Percentiles rank a stretch among this genome's conserved stretches.
These are phyloP conservation scores for Leccinum broughii DNA, from an alignment of 768 basidiomycete species.

Conservation along the genomic window DNA sequence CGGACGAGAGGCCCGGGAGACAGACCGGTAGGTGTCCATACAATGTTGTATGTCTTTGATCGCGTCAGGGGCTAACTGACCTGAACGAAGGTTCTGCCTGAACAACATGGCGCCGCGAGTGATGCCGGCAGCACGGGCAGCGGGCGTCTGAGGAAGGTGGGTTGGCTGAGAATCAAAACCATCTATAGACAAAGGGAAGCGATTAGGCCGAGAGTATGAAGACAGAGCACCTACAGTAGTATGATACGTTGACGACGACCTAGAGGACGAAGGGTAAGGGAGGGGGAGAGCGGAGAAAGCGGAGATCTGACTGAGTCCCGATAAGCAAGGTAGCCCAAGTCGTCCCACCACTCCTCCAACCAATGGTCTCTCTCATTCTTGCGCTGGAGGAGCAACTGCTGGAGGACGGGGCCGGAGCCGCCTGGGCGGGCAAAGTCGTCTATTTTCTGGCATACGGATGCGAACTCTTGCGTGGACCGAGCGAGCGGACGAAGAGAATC, in stretches of 20 bases:
- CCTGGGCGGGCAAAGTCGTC: slow-evolving; percentile 54
- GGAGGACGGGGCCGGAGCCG: slow-evolving; percentile 55
- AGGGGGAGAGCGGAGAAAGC: background rate
- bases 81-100: slow-evolving; percentile 65
- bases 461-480: slow-evolving; percentile 58
- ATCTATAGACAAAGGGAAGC: slow-evolving; percentile 43
- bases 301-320: slow-evolving; percentile 67
- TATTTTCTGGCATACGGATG: slow-evolving; percentile 58
- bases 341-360: slow-evolving; percentile 97
- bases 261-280: slow-evolving; percentile 28
- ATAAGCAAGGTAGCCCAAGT: slow-evolving; percentile 77
- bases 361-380: slow-evolving; percentile 66
- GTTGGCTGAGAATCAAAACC: slow-evolving; percentile 71
- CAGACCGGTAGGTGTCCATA: slow-evolving; percentile 84
- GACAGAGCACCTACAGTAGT: slow-evolving; percentile 69
- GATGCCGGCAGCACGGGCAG: slow-evolving; percentile 69
- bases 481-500: slow-evolving; percentile 74
- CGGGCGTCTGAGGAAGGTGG: slow-evolving; percentile 56
- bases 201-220: background rate
- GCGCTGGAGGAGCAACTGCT: slow-evolving; percentile 58
- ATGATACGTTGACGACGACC: slow-evolving; percentile 92
- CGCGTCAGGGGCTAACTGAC: slow-evolving; percentile 61
- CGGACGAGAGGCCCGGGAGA: background rate
- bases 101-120: slow-evolving; percentile 74
- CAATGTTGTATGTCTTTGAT: slow-evolving; percentile 69